Evolutionary conservation across 202 grass and related monocot genomes (phyloP), one percentile per base, ranked within the genome.

Genomic region (Zoysia matrella): DNA sequence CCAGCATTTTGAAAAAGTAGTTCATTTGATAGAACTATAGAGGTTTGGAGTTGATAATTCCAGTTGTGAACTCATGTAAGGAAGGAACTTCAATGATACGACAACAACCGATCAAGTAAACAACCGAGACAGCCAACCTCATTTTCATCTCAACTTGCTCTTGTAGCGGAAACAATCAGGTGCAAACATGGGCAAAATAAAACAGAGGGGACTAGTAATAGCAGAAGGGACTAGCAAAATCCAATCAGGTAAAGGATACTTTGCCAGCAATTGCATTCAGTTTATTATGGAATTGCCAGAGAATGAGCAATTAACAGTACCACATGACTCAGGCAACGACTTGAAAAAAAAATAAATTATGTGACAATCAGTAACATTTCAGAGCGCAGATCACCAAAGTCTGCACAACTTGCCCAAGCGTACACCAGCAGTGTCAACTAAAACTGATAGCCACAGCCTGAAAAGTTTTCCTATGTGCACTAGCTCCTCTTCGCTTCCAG

Each of bases 381-480:
- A 61, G 60, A 72, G 1, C 47, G 51, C 49, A 40, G 8, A 69
- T 69, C 3, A 58, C 36, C 1, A 51, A 39, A 22, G 11, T 61
- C 36, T 39, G 39, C 54, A 82, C 73, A 52, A 65, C 54, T 56
- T 50, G 30, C 66, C 71, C 73, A 56, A n/a, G 40, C 49, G 12
- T 69, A 81, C 69, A 46, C 49, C 3, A 9, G 12, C 69, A 64
- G 73, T 39, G 70, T 75, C 61, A 86, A 79, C 68, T 90, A 74
- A 78, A 77, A 48, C 48, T 30, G 51, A 77, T 53, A 86, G 78
- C 69, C 69, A 57, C 55, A 52, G 71, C 7, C 69, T 70, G 74
- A 86, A 83, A 48, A 83, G 57, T 47, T 73, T 55, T 60, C 8
- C 83, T 86, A 86, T 86, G 84, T 83, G 75, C 83, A 86, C 48